Evolutionary conservation across 345 rosid genomes (phyloP).

Genomic region (Eutrema japonicum): DNA sequence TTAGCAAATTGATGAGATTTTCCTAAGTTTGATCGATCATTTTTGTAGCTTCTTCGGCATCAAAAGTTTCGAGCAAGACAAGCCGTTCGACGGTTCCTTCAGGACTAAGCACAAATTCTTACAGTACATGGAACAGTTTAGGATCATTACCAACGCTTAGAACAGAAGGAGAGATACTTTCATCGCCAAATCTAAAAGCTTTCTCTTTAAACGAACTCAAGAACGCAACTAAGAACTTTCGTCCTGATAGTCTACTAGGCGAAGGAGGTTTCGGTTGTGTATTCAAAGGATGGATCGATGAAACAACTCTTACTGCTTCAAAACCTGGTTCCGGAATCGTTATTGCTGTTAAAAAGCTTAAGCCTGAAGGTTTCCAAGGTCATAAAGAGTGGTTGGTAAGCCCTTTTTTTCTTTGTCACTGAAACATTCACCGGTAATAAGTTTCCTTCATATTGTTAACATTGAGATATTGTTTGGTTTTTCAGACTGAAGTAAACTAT

Average conservation of each 20-base stretch:
- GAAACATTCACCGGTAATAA: background rate
- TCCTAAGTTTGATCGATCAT: slow-evolving; percentile 28
- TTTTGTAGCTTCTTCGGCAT: slow-evolving; percentile 63
- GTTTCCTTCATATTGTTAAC: slow-evolving; percentile 14
- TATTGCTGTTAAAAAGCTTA: slow-evolving; percentile 92
- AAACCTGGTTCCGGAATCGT: slow-evolving; percentile 88
- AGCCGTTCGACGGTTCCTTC: slow-evolving; percentile 70
- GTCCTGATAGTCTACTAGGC: slow-evolving; percentile 80
- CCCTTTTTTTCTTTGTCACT: background rate
- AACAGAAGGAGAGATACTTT: slow-evolving; percentile 88
- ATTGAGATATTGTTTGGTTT: slow-evolving; percentile 16
- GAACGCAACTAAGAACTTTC: slow-evolving; percentile 93
- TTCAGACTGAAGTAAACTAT: slow-evolving; percentile 93
- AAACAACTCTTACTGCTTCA: slow-evolving; percentile 60
- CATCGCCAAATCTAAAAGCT: slow-evolving; percentile 80
- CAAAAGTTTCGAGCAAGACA: slow-evolving; percentile 67
- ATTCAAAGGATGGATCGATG: slow-evolving; percentile 93
- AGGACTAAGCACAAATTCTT: slow-evolving; percentile 59
- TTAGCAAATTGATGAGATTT: background rate
- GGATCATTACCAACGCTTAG: slow-evolving; percentile 66
- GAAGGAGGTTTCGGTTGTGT: slow-evolving; percentile 98
- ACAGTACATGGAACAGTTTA: slow-evolving; percentile 53
- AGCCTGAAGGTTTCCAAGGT: slow-evolving; percentile 97
- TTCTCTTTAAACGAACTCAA: slow-evolving; percentile 75
- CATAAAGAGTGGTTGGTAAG: slow-evolving; percentile 99